These are phyloP conservation scores for Trichocomaceae sp. DNA, from an alignment of 2,329 filamentous ascomycete genomes.

Conservation along the genomic window DNA sequence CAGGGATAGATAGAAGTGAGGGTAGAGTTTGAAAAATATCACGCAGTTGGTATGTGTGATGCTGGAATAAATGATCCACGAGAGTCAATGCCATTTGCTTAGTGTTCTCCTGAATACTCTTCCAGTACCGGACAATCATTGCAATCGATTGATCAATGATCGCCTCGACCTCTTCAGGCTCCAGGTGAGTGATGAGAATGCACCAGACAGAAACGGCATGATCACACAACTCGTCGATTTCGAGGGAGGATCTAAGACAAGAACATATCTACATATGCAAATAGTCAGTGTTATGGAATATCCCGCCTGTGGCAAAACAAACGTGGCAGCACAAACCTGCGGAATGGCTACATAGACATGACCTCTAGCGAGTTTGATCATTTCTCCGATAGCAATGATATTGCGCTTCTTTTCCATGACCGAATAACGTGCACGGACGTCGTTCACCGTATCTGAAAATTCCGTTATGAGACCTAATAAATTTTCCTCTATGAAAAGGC, in stretches of 20 bases:
- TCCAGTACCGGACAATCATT: constrained; percentile 77
- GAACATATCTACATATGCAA: constrained; percentile 66
- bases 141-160: constrained; percentile 87
- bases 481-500: constrained; percentile 72
- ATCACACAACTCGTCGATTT: constrained; percentile 66
- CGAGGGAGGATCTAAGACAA: constrained; percentile 79
- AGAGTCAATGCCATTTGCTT: constrained; percentile 56
- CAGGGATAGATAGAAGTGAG: constrained; percentile 63
- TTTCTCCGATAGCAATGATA: constrained; percentile 77
- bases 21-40: constrained; percentile 70
- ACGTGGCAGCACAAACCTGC: constrained; percentile 53
- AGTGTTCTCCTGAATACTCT: constrained; percentile 54
- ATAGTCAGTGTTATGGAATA: constrained; percentile 6
- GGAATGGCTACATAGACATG: constrained; percentile 75
- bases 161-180: constrained; percentile 69
- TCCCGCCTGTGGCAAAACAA: neutral
- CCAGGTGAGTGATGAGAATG: constrained; percentile 66
- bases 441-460: constrained; percentile 72
- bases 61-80: constrained; percentile 59
- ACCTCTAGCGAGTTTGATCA: constrained; percentile 68
- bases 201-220: constrained; percentile 79
- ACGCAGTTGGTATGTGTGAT: constrained; percentile 55
- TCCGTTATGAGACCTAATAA: constrained; percentile 80
- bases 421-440: constrained; percentile 51
- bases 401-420: constrained; percentile 66